Percentiles rank a stretch among this genome's conserved stretches.
Conservation (phyloP, 139 green algal species). For the Chlorella sp. region DNA sequence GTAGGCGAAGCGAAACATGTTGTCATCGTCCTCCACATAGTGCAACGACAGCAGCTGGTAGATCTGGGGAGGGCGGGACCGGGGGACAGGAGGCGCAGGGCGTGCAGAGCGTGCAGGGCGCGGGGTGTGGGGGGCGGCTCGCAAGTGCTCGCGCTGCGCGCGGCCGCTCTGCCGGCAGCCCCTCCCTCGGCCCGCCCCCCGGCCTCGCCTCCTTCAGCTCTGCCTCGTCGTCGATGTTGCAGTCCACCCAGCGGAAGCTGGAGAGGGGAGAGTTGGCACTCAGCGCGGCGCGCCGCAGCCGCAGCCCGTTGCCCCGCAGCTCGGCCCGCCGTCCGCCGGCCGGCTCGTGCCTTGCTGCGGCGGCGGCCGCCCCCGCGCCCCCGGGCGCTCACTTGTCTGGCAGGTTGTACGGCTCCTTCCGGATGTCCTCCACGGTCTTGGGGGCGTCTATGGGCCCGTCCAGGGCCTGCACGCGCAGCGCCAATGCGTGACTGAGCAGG, state of each 20-base stretch:
- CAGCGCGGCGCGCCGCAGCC: no score
- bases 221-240: conserved; percentile 74
- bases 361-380: background rate
- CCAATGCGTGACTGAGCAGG: background rate
- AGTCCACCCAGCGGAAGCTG: conserved; percentile 91
- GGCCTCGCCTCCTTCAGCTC: conserved; percentile 66
- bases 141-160: background rate
- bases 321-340: no score
- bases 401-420: conserved; percentile 82
- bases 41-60: conserved; percentile 92
- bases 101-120: background rate
- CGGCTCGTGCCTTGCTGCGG: background rate
- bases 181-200: no score
- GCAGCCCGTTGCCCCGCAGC: no score
- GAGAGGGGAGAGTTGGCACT: background rate
- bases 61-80: conserved; percentile 58
- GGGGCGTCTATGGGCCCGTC: conserved; percentile 86
- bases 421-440: conserved; percentile 78
- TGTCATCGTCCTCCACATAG: conserved; percentile 99
- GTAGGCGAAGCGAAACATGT: conserved; percentile 97
- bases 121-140: background rate
- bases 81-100: background rate
- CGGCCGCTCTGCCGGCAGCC: conserved; percentile 14
- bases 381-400: conserved; percentile 55
- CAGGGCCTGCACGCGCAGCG: conserved; percentile 16